Evolutionary conservation across 495 filamentous ascomycete genomes (phyloP), one percentile per base, ranked within the genome.

Genomic region (Aspergillus nanangensis): DNA sequence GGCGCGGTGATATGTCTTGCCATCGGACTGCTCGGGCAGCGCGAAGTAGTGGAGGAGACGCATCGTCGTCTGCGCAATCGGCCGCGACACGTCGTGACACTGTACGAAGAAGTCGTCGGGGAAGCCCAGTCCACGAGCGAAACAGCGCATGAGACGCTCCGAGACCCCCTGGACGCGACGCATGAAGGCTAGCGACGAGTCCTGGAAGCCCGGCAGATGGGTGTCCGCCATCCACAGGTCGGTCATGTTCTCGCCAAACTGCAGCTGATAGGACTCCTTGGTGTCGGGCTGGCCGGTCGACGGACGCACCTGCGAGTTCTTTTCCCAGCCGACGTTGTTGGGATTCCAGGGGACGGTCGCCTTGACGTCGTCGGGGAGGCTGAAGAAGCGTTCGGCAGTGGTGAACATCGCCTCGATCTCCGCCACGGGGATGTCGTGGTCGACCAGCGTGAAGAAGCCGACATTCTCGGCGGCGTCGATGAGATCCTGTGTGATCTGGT

Each of bases 271-370:
- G 13, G 69, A 76, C 50, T 85, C 81, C 53, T 84, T 86, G 42
- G 68, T 72, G 54, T 86, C 82, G 4, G 76, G 69, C 7, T 63
- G 49, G 19, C 81, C 82, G 5, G 82, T 85, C 0, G 72, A 78
- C 4, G 79, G 82, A 1, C 81, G 71, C 9, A 84, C 62, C 43
- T 85, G 82, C 15, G 79, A 71, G 41, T 70, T 70, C 47, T 74
- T 72, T 59, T 84, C 81, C 82, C 82, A 85, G n/a, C 82, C 82
- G 0, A 75, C 67, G 50, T 84, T 84, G 33, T 67, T 69, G 3
- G 67, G 36, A 32, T 66, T 74, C 66, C 73, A 81, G 3, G 81
- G 73, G 1, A 77, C 76, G 22, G 60, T 68, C 13, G 69, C 66
- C 54, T 86, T 85, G 18, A 63, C 56, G 0, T 56, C 47, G 32